A percentile compares a stretch with the other conserved stretches of the same genome.
phyloP scores from a whole-genome alignment of 768 basidiomycete species.

The Russula abietina region DNA sequence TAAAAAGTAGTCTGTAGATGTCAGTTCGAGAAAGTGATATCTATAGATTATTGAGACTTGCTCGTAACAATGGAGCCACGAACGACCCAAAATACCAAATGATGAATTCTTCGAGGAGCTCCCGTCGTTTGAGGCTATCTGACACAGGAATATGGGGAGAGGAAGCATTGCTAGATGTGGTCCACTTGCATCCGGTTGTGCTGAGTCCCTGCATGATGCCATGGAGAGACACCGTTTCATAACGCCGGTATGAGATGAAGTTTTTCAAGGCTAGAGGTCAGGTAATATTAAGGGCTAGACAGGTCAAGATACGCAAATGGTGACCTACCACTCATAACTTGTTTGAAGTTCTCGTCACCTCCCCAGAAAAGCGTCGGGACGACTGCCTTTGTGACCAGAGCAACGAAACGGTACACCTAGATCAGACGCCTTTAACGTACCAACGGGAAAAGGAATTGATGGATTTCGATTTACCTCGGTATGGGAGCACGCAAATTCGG shows the following conservation, averaged over 20 bases:
- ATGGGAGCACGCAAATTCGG: constrained; percentile 64
- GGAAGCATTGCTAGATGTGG: constrained; percentile 42
- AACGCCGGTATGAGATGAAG: constrained; percentile 74
- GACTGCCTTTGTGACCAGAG: constrained; percentile 55
- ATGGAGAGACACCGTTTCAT: constrained; percentile 76
- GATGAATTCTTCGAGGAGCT: constrained; percentile 82
- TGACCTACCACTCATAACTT: constrained; percentile 47
- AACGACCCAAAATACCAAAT: constrained; percentile 93
- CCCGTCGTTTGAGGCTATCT: constrained; percentile 70
- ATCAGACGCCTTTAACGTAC: background rate
- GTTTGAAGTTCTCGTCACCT: constrained; percentile 52
- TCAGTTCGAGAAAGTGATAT: background rate
- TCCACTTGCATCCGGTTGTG: constrained; percentile 74
- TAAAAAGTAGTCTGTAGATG: constrained; percentile 78
- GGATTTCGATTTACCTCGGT: constrained; percentile 45
- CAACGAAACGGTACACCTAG: constrained; percentile 68
- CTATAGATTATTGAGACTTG: constrained; percentile 30
- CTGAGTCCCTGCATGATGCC: constrained; percentile 69
- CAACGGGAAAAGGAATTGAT: background rate
- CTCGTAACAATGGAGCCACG: constrained; percentile 71
- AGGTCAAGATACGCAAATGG: background rate
- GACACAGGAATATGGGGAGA: constrained; percentile 47
- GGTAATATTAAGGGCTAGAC: background rate
- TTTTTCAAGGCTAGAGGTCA: constrained; percentile 52
- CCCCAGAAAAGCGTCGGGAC: constrained; percentile 82